phyloP scores from a whole-genome alignment of 2,329 filamentous ascomycete genomes.

The Xylaria sp. region DNA sequence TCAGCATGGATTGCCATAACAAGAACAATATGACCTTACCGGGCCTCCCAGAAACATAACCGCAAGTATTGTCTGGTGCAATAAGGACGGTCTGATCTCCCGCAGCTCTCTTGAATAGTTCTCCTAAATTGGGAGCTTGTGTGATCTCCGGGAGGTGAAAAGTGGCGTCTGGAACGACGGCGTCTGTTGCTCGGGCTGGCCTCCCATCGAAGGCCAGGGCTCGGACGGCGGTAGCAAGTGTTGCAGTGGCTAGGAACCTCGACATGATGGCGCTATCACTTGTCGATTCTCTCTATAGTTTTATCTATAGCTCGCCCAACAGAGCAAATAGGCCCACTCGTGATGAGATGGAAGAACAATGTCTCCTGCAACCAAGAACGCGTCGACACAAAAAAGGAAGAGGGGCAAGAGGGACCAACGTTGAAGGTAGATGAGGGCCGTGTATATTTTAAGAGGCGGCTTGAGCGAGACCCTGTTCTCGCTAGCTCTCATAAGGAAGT shows the following conservation, averaged over 20 bases:
- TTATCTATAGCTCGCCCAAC: conserved; percentile 8
- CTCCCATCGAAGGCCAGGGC: conserved; percentile 49
- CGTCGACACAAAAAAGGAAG: conserved; percentile 25
- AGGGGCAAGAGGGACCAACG: conserved; percentile 17
- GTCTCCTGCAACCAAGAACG: conserved; percentile 17
- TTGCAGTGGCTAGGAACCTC: conserved; percentile 43
- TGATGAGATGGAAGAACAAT: conserved; percentile 14
- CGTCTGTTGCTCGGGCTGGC: conserved; percentile 50
- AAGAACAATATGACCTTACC: conserved; percentile 43
- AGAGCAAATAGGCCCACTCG: conserved; percentile 17
- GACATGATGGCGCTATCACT: conserved; percentile 39
- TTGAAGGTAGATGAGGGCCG: conserved; percentile 19
- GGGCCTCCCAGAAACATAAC: conserved; percentile 56
- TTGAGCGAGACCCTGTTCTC: conserved; percentile 13
- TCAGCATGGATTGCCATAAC: conserved; percentile 15
- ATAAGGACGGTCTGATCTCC: conserved; percentile 53
- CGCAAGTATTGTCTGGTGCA: conserved; percentile 62
- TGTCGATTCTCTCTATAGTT: conserved; percentile 23
- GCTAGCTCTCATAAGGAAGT: background rate
- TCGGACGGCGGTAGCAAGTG: conserved; percentile 49
- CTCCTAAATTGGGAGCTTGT: conserved; percentile 50
- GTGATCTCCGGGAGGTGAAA: conserved; percentile 56
- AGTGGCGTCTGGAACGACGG: conserved; percentile 48
- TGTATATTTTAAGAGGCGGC: conserved; percentile 31
- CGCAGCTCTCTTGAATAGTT: conserved; percentile 48